These are phyloP conservation scores for Holtermannia corniformis DNA, from an alignment of 768 basidiomycete genomes.

Conservation along the genomic window DNA sequence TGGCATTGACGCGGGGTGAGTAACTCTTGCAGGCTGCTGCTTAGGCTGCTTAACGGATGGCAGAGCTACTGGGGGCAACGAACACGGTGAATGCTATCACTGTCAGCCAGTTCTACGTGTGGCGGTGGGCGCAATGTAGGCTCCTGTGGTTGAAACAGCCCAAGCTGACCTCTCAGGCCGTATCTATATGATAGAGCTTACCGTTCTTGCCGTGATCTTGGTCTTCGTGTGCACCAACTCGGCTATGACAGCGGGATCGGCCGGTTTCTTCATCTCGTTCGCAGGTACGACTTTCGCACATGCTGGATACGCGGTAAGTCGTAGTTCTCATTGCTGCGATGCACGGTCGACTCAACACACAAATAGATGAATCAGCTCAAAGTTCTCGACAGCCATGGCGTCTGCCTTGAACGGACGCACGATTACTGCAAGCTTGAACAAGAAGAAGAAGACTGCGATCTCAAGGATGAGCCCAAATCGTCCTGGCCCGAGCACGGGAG, in stretches of 20 bases:
- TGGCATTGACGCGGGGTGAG: constrained; percentile 18
- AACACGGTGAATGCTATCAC: constrained; percentile 15
- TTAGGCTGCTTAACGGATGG: background rate
- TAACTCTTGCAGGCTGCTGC: background rate
- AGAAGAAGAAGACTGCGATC: constrained; percentile 19
- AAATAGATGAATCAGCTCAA: constrained; percentile 2
- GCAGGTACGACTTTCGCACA: constrained; percentile 12
- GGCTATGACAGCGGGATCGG: constrained; percentile 15
- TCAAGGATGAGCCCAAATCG: constrained; percentile 7
- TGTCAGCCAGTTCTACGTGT: constrained; percentile 9
- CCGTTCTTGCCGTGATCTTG: constrained; percentile 14
- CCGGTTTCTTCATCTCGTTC: constrained; percentile 27
- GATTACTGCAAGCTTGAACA: constrained; percentile 27
- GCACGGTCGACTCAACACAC: background rate
- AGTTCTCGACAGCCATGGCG: constrained; percentile 19
- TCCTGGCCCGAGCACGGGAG: constrained; percentile 14
- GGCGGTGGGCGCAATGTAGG: constrained; percentile 21
- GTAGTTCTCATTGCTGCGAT: no score
- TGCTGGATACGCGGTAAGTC: constrained; percentile 14
- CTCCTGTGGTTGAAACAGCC: background rate
- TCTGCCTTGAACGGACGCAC: constrained; percentile 20
- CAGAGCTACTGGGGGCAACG: constrained; percentile 10
- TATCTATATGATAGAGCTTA: constrained; percentile 11
- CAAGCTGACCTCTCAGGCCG: constrained; percentile 7
- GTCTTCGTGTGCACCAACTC: constrained; percentile 7